Percentiles rank a stretch among this genome's conserved stretches.
Conservation (phyloP, 2,329 filamentous ascomycete species). For the Colletotrichum incanum region DNA sequence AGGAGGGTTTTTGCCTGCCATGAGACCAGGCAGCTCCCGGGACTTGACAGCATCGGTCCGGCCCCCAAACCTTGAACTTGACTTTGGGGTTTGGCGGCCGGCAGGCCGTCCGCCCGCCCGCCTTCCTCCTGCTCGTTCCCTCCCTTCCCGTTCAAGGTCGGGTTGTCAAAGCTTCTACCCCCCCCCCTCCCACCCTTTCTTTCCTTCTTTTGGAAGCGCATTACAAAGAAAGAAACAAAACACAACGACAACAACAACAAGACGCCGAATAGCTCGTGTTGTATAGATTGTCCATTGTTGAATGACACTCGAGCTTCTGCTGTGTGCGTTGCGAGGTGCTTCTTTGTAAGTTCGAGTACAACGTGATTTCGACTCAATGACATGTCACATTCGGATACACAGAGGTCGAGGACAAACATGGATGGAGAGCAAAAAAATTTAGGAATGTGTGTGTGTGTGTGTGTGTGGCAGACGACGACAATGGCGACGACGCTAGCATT, state of each 20-base stretch:
- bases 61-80: conserved; percentile 20
- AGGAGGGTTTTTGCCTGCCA: not conserved
- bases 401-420: not conserved
- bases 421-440: too few species aligned
- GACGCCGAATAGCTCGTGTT: not conserved
- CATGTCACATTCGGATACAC: not conserved
- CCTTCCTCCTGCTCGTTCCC: not conserved
- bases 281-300: not conserved
- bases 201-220: not conserved
- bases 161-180: not conserved
- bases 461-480: not conserved
- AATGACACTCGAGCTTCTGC: not conserved
- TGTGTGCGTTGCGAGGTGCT: not conserved
- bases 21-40: conserved; percentile 18
- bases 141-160: not conserved
- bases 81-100: conserved; percentile 6
- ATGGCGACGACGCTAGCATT: not conserved
- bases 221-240: not conserved
- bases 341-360: not conserved
- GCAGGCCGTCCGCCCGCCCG: not conserved
- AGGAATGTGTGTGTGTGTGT: too few species aligned
- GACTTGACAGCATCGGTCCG: conserved; percentile 25
- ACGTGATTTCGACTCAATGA: too few species aligned
- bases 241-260: too few species aligned
- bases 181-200: not conserved